Conservation (phyloP, 805 yeast species). For the Candida germanica region DNA sequence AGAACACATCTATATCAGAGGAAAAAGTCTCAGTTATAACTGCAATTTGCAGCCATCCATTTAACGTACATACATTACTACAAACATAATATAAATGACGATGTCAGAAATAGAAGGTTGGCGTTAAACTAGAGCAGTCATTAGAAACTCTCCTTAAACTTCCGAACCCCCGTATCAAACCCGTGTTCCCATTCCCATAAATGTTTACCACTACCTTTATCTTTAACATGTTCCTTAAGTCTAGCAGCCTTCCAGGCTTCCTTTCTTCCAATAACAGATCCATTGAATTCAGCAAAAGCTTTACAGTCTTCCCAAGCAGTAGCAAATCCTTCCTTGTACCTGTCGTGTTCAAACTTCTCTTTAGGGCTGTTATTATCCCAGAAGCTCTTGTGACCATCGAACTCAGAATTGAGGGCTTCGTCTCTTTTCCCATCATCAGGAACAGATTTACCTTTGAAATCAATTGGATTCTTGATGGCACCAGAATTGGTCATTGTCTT, state of each 20-base stretch:
- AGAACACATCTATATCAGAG: too few relatives aligned
- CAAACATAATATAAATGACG: too few relatives aligned
- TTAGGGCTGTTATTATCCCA: slow-evolving; percentile 62
- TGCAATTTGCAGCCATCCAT: too few relatives aligned
- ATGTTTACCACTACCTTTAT: slow-evolving; percentile 53
- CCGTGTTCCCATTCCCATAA: slow-evolving; percentile 94
- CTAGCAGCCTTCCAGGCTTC: slow-evolving; percentile 68
- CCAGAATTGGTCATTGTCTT: slow-evolving; percentile 69
- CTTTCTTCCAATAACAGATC: slow-evolving; percentile 70
- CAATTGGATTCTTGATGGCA: slow-evolving; percentile 29
- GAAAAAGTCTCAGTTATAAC: too few relatives aligned
- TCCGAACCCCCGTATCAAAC: slow-evolving; percentile 57
- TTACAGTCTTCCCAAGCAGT: slow-evolving; percentile 72
- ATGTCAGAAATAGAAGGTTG: too few relatives aligned
- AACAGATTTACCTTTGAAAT: slow-evolving; percentile 20
- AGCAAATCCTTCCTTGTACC: slow-evolving; percentile 74
- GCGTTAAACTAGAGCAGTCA: too few relatives aligned
- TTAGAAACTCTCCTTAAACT: slow-evolving; percentile 25
- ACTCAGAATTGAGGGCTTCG: slow-evolving; percentile 34
- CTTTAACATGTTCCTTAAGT: slow-evolving; percentile 53
- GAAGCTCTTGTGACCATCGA: slow-evolving; percentile 53
- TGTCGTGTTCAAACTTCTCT: slow-evolving; percentile 72
- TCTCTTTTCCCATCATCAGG: slow-evolving; percentile 45
- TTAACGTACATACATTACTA: too few relatives aligned
- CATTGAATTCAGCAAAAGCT: slow-evolving; percentile 66